Base-by-base conservation (phyloP, 106 monocot species). In the Posidonia australis region DNA sequence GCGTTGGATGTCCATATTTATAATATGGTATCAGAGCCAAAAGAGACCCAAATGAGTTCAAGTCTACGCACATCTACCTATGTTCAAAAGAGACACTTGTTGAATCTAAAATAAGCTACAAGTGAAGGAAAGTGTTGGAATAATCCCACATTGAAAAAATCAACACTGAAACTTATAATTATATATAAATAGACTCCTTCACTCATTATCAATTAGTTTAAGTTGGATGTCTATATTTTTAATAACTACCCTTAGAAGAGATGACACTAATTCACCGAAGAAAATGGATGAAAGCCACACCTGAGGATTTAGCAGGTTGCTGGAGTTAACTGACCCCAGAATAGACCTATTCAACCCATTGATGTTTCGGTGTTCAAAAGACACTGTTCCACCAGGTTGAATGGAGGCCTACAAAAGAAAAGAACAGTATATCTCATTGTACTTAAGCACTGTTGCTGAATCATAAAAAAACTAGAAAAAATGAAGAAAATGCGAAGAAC, bases 241-340 rank as follows among this genome's bases (percentile, higher is more conserved):
- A n/a, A n/a, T n/a, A n/a, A n/a, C 49, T 18, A 51, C n/a, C 17
- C 6, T 18, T 51, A 14, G 6, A 51, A 51, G 49, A 51, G 5
- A 51, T 51, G 49, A 13, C 26, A 58, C 23, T 29, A 14, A 58
- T 25, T n/a, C n/a, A n/a, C n/a, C n/a, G n/a, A n/a, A n/a, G 44
- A 9, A 48, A 46, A 46, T 25, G 64, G 36, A 28, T 46, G 55
- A 27, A 18, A 52, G 27, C 16, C 44, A 63, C 43, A 94, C 96
- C 87, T 87, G 91, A 67, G 90, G 90, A 69, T 91, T 87, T 18
- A 98, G 75, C 60, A 91, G 90, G 71, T 91, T 98, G 81, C 87
- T 88, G 36, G 98, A 98, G 57, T 84, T 87, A 46, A 98, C 81
- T 24, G 91, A 85, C n/a, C 91, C 98, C 60, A 81, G 65, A 31